A percentile compares a stretch with the other conserved stretches of the same genome.
Evolutionary conservation across 2,329 filamentous ascomycete genomes (phyloP).

Genomic region (Clarireedia paspali): DNA sequence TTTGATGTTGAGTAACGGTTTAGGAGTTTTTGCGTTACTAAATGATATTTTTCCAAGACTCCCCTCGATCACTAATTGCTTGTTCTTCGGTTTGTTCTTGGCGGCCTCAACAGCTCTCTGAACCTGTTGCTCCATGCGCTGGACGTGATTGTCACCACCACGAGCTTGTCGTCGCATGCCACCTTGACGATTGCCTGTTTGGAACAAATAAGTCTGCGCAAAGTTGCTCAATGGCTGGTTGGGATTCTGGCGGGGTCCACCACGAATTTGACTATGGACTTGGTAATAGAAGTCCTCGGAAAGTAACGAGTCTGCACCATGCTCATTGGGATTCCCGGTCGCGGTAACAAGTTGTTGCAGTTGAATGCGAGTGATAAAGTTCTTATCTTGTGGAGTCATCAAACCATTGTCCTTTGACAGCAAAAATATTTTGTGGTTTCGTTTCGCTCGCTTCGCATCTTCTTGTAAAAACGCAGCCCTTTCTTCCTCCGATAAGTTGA

Average conservation of each 20-base stretch:
- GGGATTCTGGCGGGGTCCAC: constrained; percentile 81
- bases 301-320: constrained; percentile 70
- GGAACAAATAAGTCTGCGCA: constrained; percentile 94
- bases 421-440: constrained; percentile 96
- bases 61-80: constrained; percentile 91
- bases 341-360: constrained; percentile 92
- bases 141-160: constrained; percentile 92
- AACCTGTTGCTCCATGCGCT: constrained; percentile 98
- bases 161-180: constrained; percentile 67
- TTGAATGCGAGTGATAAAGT: constrained; percentile 97
- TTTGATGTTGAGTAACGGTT: constrained; percentile 92
- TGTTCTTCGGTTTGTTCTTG: constrained; percentile 96
- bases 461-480: constrained; percentile 78
- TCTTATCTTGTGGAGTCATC: constrained; percentile 99
- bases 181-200: constrained; percentile 79
- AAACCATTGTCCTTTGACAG: constrained; percentile 90
- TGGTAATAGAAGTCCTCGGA: constrained; percentile 98
- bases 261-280: constrained; percentile 89
- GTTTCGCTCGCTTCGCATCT: constrained; percentile 89
- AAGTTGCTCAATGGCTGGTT: constrained; percentile 93
- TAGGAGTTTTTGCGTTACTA: constrained; percentile 96
- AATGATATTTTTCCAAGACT: constrained; percentile 97
- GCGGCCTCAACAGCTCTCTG: constrained; percentile 94
- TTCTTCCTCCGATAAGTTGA: constrained; percentile 75
- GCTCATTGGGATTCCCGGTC: constrained; percentile 77